Conservation (phyloP, 257 asterid genomes). For the Marsdenia floribunda region DNA sequence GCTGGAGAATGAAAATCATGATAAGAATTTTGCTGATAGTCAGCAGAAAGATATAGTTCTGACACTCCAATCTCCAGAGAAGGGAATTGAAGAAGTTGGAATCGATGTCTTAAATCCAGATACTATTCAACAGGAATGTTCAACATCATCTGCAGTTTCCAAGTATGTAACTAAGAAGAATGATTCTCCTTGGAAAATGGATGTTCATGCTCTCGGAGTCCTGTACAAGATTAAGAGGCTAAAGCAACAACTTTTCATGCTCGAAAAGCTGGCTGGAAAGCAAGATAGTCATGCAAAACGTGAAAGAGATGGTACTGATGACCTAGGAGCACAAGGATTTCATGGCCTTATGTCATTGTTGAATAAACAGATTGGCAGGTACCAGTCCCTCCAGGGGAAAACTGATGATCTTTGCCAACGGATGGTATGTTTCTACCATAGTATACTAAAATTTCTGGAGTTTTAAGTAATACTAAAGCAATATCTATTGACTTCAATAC, state of each 20-base stretch:
- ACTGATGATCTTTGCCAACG: slow-evolving; percentile 72
- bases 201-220: slow-evolving; percentile 88
- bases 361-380: slow-evolving; percentile 68
- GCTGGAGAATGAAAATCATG: slow-evolving; percentile 19
- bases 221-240: slow-evolving; percentile 92
- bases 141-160: slow-evolving; percentile 36
- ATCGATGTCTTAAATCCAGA: slow-evolving; percentile 16
- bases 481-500: background rate
- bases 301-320: slow-evolving; percentile 24
- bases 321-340: slow-evolving; percentile 36
- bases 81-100: slow-evolving; percentile 35
- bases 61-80: slow-evolving; percentile 43
- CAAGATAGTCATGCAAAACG: slow-evolving; percentile 42
- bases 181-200: slow-evolving; percentile 56
- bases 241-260: slow-evolving; percentile 77
- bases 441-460: background rate
- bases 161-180: slow-evolving; percentile 27
- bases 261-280: slow-evolving; percentile 70
- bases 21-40: slow-evolving; percentile 24
- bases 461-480: background rate
- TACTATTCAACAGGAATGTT: slow-evolving; percentile 32
- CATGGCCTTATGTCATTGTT: slow-evolving; percentile 46
- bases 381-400: slow-evolving; percentile 79
- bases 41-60: slow-evolving; percentile 56
- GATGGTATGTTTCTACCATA: slow-evolving; percentile 50